Base-by-base conservation (phyloP, 768 basidiomycete genomes). In the Austroboletus eburneus region DNA sequence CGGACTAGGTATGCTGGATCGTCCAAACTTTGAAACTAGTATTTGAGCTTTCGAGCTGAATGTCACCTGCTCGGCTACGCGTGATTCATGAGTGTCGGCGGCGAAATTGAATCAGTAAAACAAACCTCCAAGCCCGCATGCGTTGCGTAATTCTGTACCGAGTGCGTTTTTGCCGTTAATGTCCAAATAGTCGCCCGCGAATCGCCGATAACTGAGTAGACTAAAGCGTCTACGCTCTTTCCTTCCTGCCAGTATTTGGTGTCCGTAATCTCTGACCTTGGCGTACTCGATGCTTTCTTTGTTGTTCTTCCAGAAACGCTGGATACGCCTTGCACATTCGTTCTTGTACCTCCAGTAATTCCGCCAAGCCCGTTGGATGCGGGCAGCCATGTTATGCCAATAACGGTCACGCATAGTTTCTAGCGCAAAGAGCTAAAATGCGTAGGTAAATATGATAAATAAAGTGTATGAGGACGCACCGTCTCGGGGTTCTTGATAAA, bases 401-500 rank as follows among this genome's bases (percentile, higher is more conserved):
- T 98, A 99, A 43, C 89, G 83, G 64, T 99, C 96, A 42, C 96
- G 85, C 91, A 98, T 98, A 7, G 91, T 94, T 72, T 99, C 96
- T 46, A 99, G 72, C 12, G 95, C 96, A 65, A 99, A 99, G 18
- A 99, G 80, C 91, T 97, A 47, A 7, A 42, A 37, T 44, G 40
- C n/a, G 39, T 48, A 25, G 27, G 39, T 6, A 44, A 42, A 17
- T 9, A 23, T 9, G 37, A 7, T 17, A 30, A 33, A 24, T 39
- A 47, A 39, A 27, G 29, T 20, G 21, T 36, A 16, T 5, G 20
- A 25, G 34, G 12, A 62, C 81, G 53, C 65, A 94, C 91, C 17
- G 95, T 98, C 67, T 98, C 96, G 0, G 96, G 96, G 61, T 94
- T 97, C 76, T 98, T 98, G 69, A 99, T 98, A 67, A 99, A 99